Conservation (phyloP, 495 filamentous ascomycete genomes). For the Cairneyella variabilis region DNA sequence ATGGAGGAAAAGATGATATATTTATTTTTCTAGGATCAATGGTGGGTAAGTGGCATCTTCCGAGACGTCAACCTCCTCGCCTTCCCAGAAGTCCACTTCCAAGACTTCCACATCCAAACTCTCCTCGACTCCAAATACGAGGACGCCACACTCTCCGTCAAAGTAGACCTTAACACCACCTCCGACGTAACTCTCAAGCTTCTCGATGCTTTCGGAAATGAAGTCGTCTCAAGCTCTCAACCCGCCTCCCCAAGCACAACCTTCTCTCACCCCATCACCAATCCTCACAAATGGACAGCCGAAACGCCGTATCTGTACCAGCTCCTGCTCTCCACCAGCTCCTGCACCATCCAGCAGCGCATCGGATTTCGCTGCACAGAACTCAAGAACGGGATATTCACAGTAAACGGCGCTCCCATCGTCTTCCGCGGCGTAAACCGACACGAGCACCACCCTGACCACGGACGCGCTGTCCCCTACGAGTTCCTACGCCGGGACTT, state of each 20-base stretch:
- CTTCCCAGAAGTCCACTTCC: slow-evolving; percentile 52
- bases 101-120: slow-evolving; percentile 57
- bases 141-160: slow-evolving; percentile 49
- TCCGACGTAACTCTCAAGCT: slow-evolving; percentile 32
- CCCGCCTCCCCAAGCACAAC: slow-evolving; percentile 12
- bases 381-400: slow-evolving; percentile 51
- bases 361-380: slow-evolving; percentile 60
- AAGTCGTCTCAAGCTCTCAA: slow-evolving; percentile 17
- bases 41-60: slow-evolving; percentile 65
- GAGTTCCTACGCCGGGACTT: slow-evolving; percentile 54
- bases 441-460: slow-evolving; percentile 61
- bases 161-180: slow-evolving; percentile 34
- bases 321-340: slow-evolving; percentile 36
- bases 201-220: slow-evolving; percentile 25
- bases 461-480: slow-evolving; percentile 57
- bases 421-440: slow-evolving; percentile 64
- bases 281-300: slow-evolving; percentile 59
- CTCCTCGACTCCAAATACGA: slow-evolving; percentile 51
- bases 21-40: slow-evolving; percentile 48
- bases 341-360: slow-evolving; percentile 42
- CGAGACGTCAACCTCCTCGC: slow-evolving; percentile 63
- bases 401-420: slow-evolving; percentile 57
- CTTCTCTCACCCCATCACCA: slow-evolving; percentile 13
- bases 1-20: no score
- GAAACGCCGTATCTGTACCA: slow-evolving; percentile 63